Conservation (phyloP, 1,284 basidiomycete species). For the Papiliotrema nemorosa region DNA sequence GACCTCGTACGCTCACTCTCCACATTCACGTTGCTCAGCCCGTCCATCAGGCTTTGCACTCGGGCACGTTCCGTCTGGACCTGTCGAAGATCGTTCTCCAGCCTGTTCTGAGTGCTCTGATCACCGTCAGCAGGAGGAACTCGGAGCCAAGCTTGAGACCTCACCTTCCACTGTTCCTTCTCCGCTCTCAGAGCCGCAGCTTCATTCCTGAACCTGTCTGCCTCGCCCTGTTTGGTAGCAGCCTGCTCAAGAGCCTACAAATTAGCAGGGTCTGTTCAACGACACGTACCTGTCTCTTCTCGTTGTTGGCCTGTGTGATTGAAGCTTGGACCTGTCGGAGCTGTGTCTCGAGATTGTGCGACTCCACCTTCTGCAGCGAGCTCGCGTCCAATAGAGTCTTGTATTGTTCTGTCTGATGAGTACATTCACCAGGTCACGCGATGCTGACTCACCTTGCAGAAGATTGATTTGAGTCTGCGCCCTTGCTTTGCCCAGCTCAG, state of each 20-base stretch:
- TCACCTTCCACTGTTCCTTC: conserved; percentile 85
- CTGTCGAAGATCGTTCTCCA: conserved; percentile 78
- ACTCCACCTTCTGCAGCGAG: conserved; percentile 43
- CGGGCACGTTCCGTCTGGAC: conserved; percentile 76
- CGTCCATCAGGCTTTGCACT: conserved; percentile 78
- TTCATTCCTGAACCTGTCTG: conserved; percentile 77
- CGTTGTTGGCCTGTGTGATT: conserved; percentile 31
- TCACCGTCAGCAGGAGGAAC: too few relatives aligned
- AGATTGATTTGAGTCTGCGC: conserved; percentile 72
- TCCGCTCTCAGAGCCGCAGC: conserved; percentile 80
- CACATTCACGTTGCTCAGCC: conserved; percentile 81
- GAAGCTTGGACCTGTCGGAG: conserved; percentile 35
- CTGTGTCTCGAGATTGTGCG: conserved; percentile 32
- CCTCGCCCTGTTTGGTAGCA: conserved; percentile 54
- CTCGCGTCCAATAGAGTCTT: conserved; percentile 42
- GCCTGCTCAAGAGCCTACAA: conserved; percentile 43
- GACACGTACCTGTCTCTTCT: conserved; percentile 30
- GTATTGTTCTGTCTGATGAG: conserved; percentile 41
- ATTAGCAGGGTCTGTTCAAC: neutral
- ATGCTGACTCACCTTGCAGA: conserved; percentile 58
- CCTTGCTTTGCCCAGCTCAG: conserved; percentile 69
- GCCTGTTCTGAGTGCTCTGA: conserved; percentile 66
- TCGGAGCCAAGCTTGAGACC: too few relatives aligned
- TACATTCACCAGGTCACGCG: neutral
- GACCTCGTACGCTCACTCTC: conserved; percentile 77